Percentiles rank a stretch among this genome's conserved stretches.
phyloP scores from a whole-genome alignment of 805 yeast genomes.

The Saccharomycopsis oosterbeekiorum region DNA sequence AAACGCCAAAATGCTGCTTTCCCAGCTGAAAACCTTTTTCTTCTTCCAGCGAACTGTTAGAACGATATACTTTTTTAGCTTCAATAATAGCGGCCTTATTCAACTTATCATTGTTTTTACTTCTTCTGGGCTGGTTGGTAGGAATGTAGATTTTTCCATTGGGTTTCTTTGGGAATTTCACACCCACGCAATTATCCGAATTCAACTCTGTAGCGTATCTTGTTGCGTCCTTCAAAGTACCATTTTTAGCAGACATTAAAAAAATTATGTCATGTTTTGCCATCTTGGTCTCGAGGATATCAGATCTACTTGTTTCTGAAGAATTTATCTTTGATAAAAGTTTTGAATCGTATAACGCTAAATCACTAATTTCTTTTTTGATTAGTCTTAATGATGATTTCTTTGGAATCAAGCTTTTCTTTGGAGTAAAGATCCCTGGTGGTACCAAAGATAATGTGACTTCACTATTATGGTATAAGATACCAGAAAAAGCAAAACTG shows the following conservation, averaged over 20 bases:
- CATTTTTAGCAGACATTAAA: conserved; percentile 54
- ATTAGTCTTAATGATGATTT: conserved; percentile 10
- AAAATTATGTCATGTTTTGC: conserved; percentile 29
- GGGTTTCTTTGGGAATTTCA: conserved; percentile 41
- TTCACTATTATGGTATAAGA: background rate
- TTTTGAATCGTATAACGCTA: background rate
- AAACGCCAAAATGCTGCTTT: background rate
- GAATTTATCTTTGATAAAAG: background rate
- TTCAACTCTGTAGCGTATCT: conserved; percentile 61
- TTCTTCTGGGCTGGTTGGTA: conserved; percentile 14
- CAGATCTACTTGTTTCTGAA: background rate
- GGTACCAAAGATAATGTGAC: conserved; percentile 7
- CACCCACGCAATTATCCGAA: conserved; percentile 50
- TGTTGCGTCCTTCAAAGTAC: conserved; percentile 52
- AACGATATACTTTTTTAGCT: conserved; percentile 9
- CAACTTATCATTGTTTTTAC: conserved; percentile 10
- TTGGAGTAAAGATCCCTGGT: conserved; percentile 13
- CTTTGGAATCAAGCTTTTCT: conserved; percentile 7
- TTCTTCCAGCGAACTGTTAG: no score
- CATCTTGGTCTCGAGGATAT: background rate
- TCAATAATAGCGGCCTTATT: conserved; percentile 16
- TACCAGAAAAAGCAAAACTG: background rate
- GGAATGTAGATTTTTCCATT: conserved; percentile 6
- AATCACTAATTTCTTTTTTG: background rate
- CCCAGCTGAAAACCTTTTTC: background rate